phyloP scores from a whole-genome alignment of 306 rosid species.

The Adenanthera pavonina region DNA sequence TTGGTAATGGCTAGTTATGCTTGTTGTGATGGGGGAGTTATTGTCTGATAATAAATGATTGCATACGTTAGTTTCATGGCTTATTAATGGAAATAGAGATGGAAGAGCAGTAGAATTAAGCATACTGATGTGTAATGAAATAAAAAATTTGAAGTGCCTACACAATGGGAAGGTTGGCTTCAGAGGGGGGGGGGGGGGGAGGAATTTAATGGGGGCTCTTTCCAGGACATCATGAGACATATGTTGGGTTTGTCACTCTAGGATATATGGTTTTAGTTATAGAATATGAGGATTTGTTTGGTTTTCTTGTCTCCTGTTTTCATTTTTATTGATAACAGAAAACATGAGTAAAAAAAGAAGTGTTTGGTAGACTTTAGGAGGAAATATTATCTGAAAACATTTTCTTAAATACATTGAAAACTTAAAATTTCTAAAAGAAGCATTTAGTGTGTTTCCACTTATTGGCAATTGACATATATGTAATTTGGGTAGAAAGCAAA shows the following conservation, averaged over 20 bases:
- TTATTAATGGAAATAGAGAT: background rate
- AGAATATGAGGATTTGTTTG: background rate
- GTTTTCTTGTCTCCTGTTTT: background rate
- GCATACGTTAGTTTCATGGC: background rate
- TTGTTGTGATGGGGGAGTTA: background rate
- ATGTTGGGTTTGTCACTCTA: background rate
- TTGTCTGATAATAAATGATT: constrained; percentile 7
- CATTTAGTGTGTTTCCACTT: background rate
- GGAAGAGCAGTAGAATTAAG: background rate
- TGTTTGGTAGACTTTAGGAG: background rate
- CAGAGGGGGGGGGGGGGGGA: background rate
- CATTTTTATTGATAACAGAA: background rate
- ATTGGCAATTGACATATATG: background rate
- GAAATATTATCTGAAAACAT: background rate
- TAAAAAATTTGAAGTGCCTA: background rate
- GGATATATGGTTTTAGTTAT: background rate
- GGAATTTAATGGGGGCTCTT: background rate
- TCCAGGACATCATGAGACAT: background rate
- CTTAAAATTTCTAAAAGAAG: background rate
- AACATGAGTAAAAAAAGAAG: background rate
- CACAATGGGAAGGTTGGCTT: background rate
- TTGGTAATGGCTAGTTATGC: background rate
- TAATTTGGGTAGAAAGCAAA: background rate
- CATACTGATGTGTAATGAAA: background rate
- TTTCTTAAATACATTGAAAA: background rate